Percentiles rank a stretch among this genome's conserved stretches.
Evolutionary conservation across 83 land plant genomes (phyloP).

Genomic region (Picea engelmannii): DNA sequence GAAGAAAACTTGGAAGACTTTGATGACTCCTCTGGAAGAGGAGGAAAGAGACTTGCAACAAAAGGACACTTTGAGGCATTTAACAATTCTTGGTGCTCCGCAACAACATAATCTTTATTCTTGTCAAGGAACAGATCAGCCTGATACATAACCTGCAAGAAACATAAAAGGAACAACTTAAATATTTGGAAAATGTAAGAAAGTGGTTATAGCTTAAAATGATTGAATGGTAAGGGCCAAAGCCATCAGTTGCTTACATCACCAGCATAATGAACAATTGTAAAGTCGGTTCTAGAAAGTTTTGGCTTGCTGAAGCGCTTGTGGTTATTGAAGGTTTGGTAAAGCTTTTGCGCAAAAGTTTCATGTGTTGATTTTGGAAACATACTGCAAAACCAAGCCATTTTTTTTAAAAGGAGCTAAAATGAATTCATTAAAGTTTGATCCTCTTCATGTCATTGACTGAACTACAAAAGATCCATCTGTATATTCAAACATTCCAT

Average conservation of each 20-base stretch:
- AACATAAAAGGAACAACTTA: background rate
- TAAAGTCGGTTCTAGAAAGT: slow-evolving; percentile 84
- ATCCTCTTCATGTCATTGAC: too few relatives aligned
- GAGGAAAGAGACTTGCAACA: slow-evolving; percentile 74
- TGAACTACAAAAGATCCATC: too few relatives aligned
- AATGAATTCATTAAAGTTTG: too few relatives aligned
- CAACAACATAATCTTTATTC: slow-evolving; percentile 80
- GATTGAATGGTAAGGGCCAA: background rate
- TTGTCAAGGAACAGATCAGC: slow-evolving; percentile 80
- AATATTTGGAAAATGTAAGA: background rate
- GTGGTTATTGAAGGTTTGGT: slow-evolving; percentile 71
- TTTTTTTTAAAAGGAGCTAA: too few relatives aligned
- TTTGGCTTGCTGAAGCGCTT: slow-evolving; percentile 91
- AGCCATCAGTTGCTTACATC: slow-evolving; percentile 54
- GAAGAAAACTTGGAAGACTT: slow-evolving; percentile 84
- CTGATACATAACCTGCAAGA: slow-evolving; percentile 71
- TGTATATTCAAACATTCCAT: background rate
- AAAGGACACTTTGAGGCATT: slow-evolving; percentile 71
- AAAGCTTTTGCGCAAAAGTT: slow-evolving; percentile 90
- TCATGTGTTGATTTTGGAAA: slow-evolving; percentile 97
- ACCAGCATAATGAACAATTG: slow-evolving; percentile 94
- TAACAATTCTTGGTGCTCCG: slow-evolving; percentile 79
- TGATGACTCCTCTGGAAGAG: slow-evolving; percentile 56
- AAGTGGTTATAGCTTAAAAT: background rate
- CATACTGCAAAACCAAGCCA: slow-evolving; percentile 65